phyloP scores from a whole-genome alignment of 345 rosid species.

The Luvunga scandens region DNA sequence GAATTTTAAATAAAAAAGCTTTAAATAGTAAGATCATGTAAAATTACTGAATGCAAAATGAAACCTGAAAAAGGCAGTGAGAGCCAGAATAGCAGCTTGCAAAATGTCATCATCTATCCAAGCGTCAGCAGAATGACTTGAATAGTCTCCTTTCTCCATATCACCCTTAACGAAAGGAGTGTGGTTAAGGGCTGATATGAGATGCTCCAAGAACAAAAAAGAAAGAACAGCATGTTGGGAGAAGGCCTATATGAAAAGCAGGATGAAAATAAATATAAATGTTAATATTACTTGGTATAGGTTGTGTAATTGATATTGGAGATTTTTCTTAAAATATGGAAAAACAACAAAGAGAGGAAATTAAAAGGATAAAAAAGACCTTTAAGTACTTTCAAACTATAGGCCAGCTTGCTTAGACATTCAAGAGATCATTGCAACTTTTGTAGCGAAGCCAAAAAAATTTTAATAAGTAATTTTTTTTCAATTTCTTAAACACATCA shows the following conservation, averaged over 20 bases:
- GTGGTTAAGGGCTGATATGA: slow-evolving; percentile 68
- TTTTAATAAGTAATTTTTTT: neutral
- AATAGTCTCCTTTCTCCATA: slow-evolving; percentile 59
- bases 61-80: slow-evolving; percentile 92
- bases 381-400: neutral
- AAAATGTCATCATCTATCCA: slow-evolving; percentile 60
- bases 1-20: slow-evolving; percentile 24
- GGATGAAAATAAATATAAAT: slow-evolving; percentile 7
- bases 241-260: slow-evolving; percentile 54
- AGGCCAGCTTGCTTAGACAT: slow-evolving; percentile 2
- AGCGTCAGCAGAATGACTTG: slow-evolving; percentile 43
- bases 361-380: neutral
- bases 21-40: slow-evolving; percentile 14
- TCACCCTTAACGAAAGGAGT: slow-evolving; percentile 50
- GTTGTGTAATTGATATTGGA: neutral
- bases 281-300: slow-evolving; percentile 4
- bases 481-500: too few species aligned
- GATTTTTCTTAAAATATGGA: neutral
- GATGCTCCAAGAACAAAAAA: slow-evolving; percentile 71
- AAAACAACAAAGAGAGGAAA: neutral
- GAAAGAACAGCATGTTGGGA: slow-evolving; percentile 82
- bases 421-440: neutral
- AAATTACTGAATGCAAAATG: slow-evolving; percentile 14
- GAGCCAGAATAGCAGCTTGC: slow-evolving; percentile 82
- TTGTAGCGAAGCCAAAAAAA: neutral